Conservation (phyloP, 208 protist species). For the Leishmania arabica region DNA sequence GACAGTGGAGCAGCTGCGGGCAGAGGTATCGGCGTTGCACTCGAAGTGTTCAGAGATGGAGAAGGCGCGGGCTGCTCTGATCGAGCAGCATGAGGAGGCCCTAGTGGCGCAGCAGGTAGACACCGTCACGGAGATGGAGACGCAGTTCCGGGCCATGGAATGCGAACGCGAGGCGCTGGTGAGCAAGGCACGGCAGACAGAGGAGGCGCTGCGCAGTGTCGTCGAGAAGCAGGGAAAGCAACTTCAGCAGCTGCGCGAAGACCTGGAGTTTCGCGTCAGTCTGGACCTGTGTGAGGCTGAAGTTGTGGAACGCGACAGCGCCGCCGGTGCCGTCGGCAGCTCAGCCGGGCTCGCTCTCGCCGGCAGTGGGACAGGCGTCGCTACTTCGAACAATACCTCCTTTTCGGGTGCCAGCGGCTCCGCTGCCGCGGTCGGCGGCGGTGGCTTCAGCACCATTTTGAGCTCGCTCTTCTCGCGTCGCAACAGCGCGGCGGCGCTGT, state of each 20-base stretch:
- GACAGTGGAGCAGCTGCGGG: background rate
- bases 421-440: background rate
- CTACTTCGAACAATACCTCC: background rate
- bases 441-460: conserved; percentile 17
- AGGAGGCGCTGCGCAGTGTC: conserved; percentile 23
- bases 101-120: conserved; percentile 23
- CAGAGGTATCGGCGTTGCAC: background rate
- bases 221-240: conserved; percentile 27
- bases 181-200: conserved; percentile 12
- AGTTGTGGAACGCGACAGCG: background rate
- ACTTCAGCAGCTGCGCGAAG: conserved; percentile 42
- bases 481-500: background rate
- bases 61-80: background rate
- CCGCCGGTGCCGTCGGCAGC: background rate
- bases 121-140: conserved; percentile 27
- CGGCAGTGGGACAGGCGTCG: background rate
- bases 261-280: conserved; percentile 54
- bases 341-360: too few relatives aligned
- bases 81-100: conserved; percentile 5
- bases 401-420: conserved; percentile 5
- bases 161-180: conserved; percentile 20
- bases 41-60: background rate
- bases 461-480: conserved; percentile 23
- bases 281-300: conserved; percentile 46
- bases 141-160: conserved; percentile 30